Base-by-base conservation (phyloP, 2,329 filamentous ascomycete species). In the Aspergillus vadensis region DNA sequence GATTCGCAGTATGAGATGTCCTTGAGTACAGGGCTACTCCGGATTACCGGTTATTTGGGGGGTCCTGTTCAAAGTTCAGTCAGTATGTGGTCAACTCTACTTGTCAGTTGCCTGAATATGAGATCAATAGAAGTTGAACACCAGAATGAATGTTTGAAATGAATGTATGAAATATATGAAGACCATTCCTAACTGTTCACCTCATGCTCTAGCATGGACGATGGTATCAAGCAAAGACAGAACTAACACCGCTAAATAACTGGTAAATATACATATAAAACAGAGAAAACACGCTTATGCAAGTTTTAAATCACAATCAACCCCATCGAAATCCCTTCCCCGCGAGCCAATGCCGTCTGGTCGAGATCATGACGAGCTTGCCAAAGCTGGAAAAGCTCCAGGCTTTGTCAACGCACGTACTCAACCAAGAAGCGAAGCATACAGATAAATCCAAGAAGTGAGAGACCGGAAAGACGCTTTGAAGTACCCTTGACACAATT, bases 281-380 rank as follows among this genome's bases (percentile, higher is more conserved):
- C 32, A 15, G 4, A 36, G 10, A 15, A 15, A 36, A 36, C 32
- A 36, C 32, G 32, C 32, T 36, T 36, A 36, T 36, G 32, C 32
- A 36, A 36, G 10, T 14, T 36, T 36, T 36, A 14, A 15, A 52
- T 44, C 54, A 50, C 41, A 27, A 25, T 19, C 50, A 65, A 36
- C 55, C 60, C 36, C 65, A 25, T 39, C 61, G 61, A 55, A 67
- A 23, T 60, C 63, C 65, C 60, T 67, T 68, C 55, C 64, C 57
- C 39, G 47, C 53, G 19, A 58, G 52, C 53, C 54, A 59, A 58
- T 61, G 59, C 36, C 63, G 56, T 49, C 57, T 57, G 30, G 60
- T 66, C 58, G 62, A 67, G 48, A 59, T 54, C 10, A 65, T n/a
- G n/a, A 62, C 57, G 39, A 66, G 17, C 39, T 51, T 64, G 41